Evolutionary conservation across 192 early-diverging fungal genomes (phyloP), one percentile per base, ranked within the genome.

Genomic region (Spizellomyces punctatus): DNA sequence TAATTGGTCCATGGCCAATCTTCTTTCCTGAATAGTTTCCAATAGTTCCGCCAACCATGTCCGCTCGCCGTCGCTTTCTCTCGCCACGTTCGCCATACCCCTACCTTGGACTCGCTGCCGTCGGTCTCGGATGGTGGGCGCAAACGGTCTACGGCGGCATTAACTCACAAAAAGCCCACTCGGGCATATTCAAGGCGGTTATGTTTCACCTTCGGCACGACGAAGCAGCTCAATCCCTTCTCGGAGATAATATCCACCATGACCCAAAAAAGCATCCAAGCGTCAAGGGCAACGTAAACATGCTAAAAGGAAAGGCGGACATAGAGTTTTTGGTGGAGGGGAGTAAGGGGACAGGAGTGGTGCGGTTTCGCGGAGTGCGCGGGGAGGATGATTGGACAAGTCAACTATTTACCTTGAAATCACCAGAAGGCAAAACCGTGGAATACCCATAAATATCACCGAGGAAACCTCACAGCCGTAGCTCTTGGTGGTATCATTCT

Each of bases 141-240:
- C 59, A 72, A 10, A 41, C 63, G 9, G 59, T 63, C 17, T 55
- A 46, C 61, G 17, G 9, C 17, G 17, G n/a, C 2, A 63, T 68
- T 6, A 68, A 67, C 44, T 59, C 66, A 16, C 73, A 75, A 56
- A 67, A 68, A 45, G 44, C 60, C 17, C 46, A 62, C 27, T 61
- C 73, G 0, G 66, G 66, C n/a, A 75, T 75, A 61, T 67, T 68
- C 58, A 75, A 75, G 48, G 64, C 73, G 10, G 73, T 68, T 19
- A 44, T 75, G 36, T 75, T 55, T 65, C 73, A 75, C 60, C 14
- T 75, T 6, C 73, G 73, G 43, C 73, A 75, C 61, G 48, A 75
- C 66, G 36, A 50, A 43, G 22, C 10, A 12, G 73, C 66, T 7
- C 10, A 8, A 5, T 21, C 21, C 5, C 58, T 75, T 7, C 66